These are phyloP conservation scores for Syzygium malaccense DNA, from an alignment of 441 rosid species.

Conservation along the genomic window DNA sequence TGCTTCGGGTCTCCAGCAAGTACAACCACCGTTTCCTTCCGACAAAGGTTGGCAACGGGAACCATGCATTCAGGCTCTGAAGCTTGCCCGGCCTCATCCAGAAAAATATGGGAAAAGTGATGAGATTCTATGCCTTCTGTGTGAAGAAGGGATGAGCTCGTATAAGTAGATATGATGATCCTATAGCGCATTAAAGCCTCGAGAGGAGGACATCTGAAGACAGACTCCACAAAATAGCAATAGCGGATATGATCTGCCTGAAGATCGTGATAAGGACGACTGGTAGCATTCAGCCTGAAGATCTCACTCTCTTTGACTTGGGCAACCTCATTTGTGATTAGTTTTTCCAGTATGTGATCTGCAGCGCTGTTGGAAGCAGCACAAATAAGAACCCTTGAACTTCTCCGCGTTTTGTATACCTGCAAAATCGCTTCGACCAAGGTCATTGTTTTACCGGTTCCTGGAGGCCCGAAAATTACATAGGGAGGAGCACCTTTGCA, in stretches of 20 bases:
- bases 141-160: conserved; percentile 63
- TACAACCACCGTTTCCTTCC: conserved; percentile 59
- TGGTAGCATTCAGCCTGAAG: conserved; percentile 52
- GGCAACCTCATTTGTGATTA: conserved; percentile 22
- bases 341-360: conserved; percentile 46
- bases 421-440: conserved; percentile 51
- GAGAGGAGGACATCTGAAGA: conserved; percentile 47
- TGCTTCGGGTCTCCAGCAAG: conserved; percentile 97
- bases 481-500: conserved; percentile 59
- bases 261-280: conserved; percentile 50
- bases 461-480: conserved; percentile 61
- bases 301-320: conserved; percentile 33
- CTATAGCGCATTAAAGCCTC: conserved; percentile 35
- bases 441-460: conserved; percentile 60
- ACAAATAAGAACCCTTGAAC: conserved; percentile 43
- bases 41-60: conserved; percentile 53
- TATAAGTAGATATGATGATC: conserved; percentile 67
- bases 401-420: conserved; percentile 16
- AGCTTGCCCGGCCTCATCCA: conserved; percentile 96
- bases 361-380: conserved; percentile 70
- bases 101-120: conserved; percentile 83
- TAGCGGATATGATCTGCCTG: conserved; percentile 24
- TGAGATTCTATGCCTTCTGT: conserved; percentile 52
- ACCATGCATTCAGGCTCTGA: conserved; percentile 95
- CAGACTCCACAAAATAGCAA: conserved; percentile 29